Base-by-base conservation (phyloP, 768 basidiomycete genomes). In the Tubosaeta sp. region DNA sequence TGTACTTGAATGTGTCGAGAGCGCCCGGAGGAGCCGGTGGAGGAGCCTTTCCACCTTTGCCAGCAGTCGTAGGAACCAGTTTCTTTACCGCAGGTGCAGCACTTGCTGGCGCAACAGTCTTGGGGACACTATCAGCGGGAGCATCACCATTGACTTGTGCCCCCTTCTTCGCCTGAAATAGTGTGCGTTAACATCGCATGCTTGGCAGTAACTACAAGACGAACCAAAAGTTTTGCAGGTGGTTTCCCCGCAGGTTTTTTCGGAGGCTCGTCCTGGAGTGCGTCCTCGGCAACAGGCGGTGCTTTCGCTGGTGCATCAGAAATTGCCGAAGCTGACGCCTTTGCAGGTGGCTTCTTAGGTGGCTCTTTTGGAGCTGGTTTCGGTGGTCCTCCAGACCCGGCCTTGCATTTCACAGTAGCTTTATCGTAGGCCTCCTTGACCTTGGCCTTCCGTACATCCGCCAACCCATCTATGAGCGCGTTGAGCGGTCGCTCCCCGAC, bases 401-500 rank as follows among this genome's bases (percentile, higher is more conserved):
- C 73, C 69, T 90, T 94, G 61, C 85, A 90, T 67, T 90, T 95
- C 35, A 97, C 90, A n/a, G 83, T 83, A 4, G 92, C 93, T 60
- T 87, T 92, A 51, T 91, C 94, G 58, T 82, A 90, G 1, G 91
- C 90, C 64, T 97, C 96, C 68, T 88, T 94, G 47, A 99, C 91
- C 71, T 97, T 99, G 3, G 76, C 77, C 70, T 91, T 94, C 57
- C 93, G 77, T 19, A 95, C 75, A 60, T 97, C 94, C 16, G 90
- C 84, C 50, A 98, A 73, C 9, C 79, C 75, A 55, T 97, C 94
- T 74, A 95, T 78, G 7, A 89, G 73, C 1, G 90, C 90, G 62
- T 87, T 93, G 40, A 99, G 77, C 16, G 87, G 86, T 25, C 95
- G 77, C 64, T 98, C 95, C 19, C 96, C 96, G 11, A 98, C 81